Evolutionary conservation across 192 early-diverging fungal species (phyloP), one percentile per base, ranked within the genome.

Genomic region (Coemansia sp.): DNA sequence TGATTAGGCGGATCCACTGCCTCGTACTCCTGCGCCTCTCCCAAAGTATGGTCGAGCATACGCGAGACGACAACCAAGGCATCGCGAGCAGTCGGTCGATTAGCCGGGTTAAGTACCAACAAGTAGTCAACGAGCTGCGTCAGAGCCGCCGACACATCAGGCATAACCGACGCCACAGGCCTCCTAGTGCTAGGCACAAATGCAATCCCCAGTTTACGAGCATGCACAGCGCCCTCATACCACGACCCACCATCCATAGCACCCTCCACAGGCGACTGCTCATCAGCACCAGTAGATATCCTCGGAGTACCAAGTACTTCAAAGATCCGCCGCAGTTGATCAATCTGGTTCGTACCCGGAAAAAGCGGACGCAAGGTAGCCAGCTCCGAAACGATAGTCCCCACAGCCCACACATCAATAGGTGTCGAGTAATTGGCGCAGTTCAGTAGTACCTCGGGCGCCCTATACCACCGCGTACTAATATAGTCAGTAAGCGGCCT

Each of bases 401-500:
- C 98, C 1, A 95, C 89, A 0, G 98, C 96, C 98, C 98, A 99
- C 22, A 99, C 80, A 79, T 99, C 98, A 24, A 99, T 95, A 8
- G 95, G 94, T 27, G 89, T 92, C 15, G 94, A 92, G 69, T 99
- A 99, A 29, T 76, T 85, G 0, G 89, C 87, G 18, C 91, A 93
- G 27, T 90, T 87, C 33, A 99, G 85, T 36, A 98, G 78, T 12
- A 99, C 90, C 81, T 99, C 97, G 47, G 97, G 97, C 6, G 97
- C 95, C 12, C 97, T 88, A 76, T 98, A 98, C 97, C 97, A 99
- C 73, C 97, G 87, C 10, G 97, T 99, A 85, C 93, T 94, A 62
- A 99, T 95, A 82, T 99, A 99, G 71, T 95, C 94, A 31, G 97
- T 98, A 69, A 96, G 95, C 40, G 97, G 97, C 2, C 93, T 92